A percentile compares a stretch with the other conserved stretches of the same genome.
These are phyloP conservation scores for Cucurbita pepo DNA, from an alignment of 306 rosid genomes.

Conservation along the genomic window DNA sequence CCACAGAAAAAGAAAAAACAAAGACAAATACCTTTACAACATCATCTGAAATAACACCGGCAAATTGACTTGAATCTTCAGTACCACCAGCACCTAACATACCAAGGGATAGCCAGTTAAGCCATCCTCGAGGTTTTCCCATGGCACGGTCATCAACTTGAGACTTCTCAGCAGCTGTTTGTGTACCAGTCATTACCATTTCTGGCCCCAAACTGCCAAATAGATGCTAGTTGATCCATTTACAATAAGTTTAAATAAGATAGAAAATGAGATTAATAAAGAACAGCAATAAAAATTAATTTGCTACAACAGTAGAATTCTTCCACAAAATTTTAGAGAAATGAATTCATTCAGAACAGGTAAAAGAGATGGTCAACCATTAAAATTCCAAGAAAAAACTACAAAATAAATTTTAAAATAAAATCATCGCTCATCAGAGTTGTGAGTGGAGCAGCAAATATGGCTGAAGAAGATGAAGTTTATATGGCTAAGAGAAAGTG, in stretches of 20 bases:
- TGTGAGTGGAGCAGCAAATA: not conserved
- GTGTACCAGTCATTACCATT: constrained; percentile 12
- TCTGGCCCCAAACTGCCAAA: constrained; percentile 26
- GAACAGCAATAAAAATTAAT: not conserved
- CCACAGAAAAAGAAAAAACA: not conserved
- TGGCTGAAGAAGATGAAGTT: not conserved
- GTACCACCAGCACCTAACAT: constrained; percentile 99
- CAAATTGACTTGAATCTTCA: constrained; percentile 84
- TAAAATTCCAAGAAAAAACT: not conserved
- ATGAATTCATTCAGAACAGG: not conserved
- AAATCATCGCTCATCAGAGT: not conserved
- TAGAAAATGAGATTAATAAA: not conserved
- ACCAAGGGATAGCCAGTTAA: constrained; percentile 94
- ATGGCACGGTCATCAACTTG: constrained; percentile 36
- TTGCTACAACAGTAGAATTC: not conserved
- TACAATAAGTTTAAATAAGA: not conserved
- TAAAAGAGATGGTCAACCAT: not conserved
- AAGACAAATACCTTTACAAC: constrained; percentile 51
- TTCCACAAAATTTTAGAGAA: not conserved
- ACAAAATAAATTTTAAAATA: not conserved
- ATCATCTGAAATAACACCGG: constrained; percentile 91
- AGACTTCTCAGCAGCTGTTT: constrained; percentile 31
- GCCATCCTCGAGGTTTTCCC: constrained; percentile 74
- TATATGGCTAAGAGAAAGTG: not conserved
- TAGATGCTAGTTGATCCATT: constrained; percentile 20